Evolutionary conservation across 371 early-diverging fungal species (phyloP).

Genomic region (Lichtheimia ornata): DNA sequence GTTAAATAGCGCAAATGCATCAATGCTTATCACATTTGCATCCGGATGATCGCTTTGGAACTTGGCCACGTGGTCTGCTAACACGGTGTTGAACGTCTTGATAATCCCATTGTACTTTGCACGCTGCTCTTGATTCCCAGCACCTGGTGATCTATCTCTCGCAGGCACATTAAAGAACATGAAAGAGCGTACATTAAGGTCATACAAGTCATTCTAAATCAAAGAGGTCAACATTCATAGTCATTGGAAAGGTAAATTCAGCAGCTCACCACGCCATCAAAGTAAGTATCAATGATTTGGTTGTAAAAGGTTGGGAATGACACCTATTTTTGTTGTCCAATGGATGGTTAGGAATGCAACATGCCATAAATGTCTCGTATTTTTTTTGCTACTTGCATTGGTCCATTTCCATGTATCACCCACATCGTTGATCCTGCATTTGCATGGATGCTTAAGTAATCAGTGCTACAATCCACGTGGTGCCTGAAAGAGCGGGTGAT

Average conservation of each 20-base stretch:
- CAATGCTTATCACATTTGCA: conserved; percentile 12
- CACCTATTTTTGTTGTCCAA: not conserved
- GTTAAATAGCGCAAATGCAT: conserved; percentile 13
- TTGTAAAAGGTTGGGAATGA: conserved; percentile 15
- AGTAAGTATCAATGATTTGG: conserved; percentile 11
- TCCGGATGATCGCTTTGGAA: conserved; percentile 16
- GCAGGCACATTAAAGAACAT: conserved; percentile 20
- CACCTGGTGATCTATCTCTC: conserved; percentile 13
- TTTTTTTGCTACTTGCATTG: not conserved
- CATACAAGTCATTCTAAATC: conserved; percentile 5
- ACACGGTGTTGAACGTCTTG: conserved; percentile 8
- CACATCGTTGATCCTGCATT: conserved; percentile 17
- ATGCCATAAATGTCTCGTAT: not conserved
- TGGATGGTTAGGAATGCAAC: not conserved
- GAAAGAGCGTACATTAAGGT: conserved; percentile 9
- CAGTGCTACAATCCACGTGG: too few relatives aligned
- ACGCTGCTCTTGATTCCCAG: not conserved
- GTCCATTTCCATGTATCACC: conserved; percentile 18
- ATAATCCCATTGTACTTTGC: not conserved
- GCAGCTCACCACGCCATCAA: conserved; percentile 11
- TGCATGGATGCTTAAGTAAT: not conserved
- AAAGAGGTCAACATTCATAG: not conserved
- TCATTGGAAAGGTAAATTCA: not conserved
- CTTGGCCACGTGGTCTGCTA: conserved; percentile 8
- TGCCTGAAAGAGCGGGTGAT: not conserved